A percentile compares a stretch with the other conserved stretches of the same genome.
Conservation (phyloP, 306 rosid species). For the Vachellia collinsii region DNA sequence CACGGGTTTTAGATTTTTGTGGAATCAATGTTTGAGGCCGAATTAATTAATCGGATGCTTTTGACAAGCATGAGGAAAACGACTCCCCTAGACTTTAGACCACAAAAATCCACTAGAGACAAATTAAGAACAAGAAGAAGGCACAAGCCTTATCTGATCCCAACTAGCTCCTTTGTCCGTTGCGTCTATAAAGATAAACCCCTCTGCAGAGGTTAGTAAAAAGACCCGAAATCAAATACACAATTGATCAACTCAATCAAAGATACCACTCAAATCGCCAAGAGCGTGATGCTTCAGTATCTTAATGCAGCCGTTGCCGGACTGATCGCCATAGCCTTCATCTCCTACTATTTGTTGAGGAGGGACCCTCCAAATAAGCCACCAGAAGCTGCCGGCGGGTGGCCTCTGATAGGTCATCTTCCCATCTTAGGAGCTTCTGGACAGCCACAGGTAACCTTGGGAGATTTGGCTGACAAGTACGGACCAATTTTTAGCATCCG, state of each 20-base stretch:
- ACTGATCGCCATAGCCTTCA: constrained; percentile 25
- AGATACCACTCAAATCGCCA: background rate
- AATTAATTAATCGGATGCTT: too few species aligned
- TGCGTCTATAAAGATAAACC: too few species aligned
- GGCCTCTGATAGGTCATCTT: constrained; percentile 79
- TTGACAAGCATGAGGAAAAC: too few species aligned
- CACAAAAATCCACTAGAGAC: too few species aligned
- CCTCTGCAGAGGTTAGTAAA: too few species aligned
- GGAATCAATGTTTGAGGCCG: too few species aligned
- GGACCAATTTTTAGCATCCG: constrained; percentile 53
- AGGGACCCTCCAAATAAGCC: constrained; percentile 28
- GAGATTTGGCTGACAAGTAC: constrained; percentile 49
- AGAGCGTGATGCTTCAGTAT: background rate
- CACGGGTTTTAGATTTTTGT: too few species aligned
- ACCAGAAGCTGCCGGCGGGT: constrained; percentile 59
- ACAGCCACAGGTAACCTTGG: constrained; percentile 46
- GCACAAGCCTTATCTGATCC: too few species aligned
- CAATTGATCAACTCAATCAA: background rate
- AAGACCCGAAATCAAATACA: background rate
- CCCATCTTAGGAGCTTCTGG: constrained; percentile 38
- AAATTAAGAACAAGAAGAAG: too few species aligned
- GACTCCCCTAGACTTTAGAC: too few species aligned
- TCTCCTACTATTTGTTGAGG: constrained; percentile 22
- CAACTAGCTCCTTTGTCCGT: too few species aligned
- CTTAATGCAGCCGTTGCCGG: background rate